These are phyloP conservation scores for Ceratobasidium theobromae DNA, from an alignment of 1,284 basidiomycete genomes.

Conservation along the genomic window DNA sequence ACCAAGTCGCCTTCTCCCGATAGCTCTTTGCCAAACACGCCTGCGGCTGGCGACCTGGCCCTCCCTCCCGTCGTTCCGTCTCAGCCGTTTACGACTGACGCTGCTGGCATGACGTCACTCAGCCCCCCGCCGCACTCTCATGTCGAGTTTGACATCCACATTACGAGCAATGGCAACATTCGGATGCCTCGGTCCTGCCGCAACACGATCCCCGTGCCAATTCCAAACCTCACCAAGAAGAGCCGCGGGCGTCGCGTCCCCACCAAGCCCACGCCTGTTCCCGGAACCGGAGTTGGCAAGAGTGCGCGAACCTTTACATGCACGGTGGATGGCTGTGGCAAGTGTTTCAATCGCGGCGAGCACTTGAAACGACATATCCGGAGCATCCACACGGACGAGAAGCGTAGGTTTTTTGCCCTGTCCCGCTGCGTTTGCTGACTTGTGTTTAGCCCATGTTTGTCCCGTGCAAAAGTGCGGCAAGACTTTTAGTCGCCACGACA, in stretches of 20 bases:
- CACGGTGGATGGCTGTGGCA: conserved; percentile 71
- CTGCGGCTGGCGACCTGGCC: conserved; percentile 17
- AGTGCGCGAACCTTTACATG: conserved; percentile 66
- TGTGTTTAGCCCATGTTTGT: conserved; percentile 66
- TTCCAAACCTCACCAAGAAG: conserved; percentile 73
- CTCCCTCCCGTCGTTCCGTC: conserved; percentile 28
- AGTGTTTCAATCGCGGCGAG: conserved; percentile 75
- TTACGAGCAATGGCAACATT: conserved; percentile 24
- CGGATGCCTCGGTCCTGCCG: conserved; percentile 30
- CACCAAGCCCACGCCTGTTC: conserved; percentile 39
- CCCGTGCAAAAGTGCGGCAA: conserved; percentile 75
- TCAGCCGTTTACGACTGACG: conserved; percentile 26
- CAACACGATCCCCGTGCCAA: conserved; percentile 54
- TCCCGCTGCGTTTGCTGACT: conserved; percentile 21
- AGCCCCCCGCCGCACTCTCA: conserved; percentile 27
- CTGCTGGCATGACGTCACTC: conserved; percentile 14
- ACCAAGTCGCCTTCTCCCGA: conserved; percentile 25
- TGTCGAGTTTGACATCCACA: conserved; percentile 30
- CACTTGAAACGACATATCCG: conserved; percentile 77
- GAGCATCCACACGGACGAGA: conserved; percentile 79
- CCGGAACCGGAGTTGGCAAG: conserved; percentile 18
- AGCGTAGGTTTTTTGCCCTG: conserved; percentile 55
- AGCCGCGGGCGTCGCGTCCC: conserved; percentile 68
- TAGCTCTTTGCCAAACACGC: conserved; percentile 23
- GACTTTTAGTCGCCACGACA: conserved; percentile 83